Percentiles rank a stretch among this genome's conserved stretches.
These are phyloP conservation scores for Lactarius quietus DNA, from an alignment of 768 basidiomycete species.

Conservation along the genomic window DNA sequence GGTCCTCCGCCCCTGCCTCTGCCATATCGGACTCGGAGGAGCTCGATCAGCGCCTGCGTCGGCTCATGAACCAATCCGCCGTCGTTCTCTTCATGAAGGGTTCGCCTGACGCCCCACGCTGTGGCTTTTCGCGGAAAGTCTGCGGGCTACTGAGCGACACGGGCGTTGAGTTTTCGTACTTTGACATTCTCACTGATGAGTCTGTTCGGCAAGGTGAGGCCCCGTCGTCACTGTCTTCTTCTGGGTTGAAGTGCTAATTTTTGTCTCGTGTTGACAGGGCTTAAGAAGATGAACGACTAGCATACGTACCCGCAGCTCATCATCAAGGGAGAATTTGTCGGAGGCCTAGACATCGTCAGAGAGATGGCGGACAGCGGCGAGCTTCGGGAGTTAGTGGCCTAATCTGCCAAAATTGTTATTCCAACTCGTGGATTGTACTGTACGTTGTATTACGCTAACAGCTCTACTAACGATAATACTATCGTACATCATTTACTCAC, in stretches of 20 bases:
- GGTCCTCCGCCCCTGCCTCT: too few species aligned
- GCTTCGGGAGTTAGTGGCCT: conserved; percentile 45
- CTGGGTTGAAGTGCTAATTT: neutral
- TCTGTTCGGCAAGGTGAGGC: neutral
- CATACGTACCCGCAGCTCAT: conserved; percentile 66
- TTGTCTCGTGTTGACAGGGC: conserved; percentile 35
- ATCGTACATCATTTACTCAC: neutral
- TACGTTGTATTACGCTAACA: neutral
- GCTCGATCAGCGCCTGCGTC: conserved; percentile 57
- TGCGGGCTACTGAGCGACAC: too few species aligned
- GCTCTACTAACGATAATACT: neutral
- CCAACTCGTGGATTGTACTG: neutral
- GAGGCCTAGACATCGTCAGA: conserved; percentile 89
- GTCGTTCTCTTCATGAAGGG: conserved; percentile 70
- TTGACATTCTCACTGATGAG: neutral
- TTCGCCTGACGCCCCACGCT: conserved; percentile 53
- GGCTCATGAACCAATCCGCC: conserved; percentile 68
- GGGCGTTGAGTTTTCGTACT: conserved; percentile 44
- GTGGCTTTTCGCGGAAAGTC: conserved; percentile 60
- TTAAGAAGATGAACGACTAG: conserved; percentile 63
- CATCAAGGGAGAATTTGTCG: conserved; percentile 86
- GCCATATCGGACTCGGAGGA: conserved; percentile 60
- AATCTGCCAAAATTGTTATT: neutral
- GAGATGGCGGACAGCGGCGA: conserved; percentile 86
- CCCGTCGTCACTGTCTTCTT: neutral